phyloP scores from a whole-genome alignment of 768 basidiomycete species.

The Boletus bicolor region DNA sequence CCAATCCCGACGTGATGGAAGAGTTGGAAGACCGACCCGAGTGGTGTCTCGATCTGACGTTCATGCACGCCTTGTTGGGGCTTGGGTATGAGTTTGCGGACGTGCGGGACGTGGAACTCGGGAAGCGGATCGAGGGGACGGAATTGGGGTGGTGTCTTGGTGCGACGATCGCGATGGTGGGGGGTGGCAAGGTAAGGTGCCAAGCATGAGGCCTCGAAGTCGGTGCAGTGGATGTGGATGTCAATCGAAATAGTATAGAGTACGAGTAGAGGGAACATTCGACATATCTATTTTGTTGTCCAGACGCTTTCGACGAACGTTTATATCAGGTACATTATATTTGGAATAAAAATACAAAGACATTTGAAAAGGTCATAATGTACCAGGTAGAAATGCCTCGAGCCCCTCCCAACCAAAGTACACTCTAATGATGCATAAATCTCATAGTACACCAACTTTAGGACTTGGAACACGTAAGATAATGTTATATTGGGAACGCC shows the following conservation, averaged over 20 bases:
- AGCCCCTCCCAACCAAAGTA: no score
- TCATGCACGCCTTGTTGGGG: slow-evolving; percentile 84
- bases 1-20: slow-evolving; percentile 45
- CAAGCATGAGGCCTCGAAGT: slow-evolving; percentile 21
- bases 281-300: not conserved
- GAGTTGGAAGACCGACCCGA: slow-evolving; percentile 86
- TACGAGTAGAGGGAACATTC: not conserved
- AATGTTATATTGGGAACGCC: not conserved
- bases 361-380: no score
- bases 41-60: slow-evolving; percentile 94
- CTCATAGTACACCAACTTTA: no score
- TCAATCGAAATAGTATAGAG: not conserved
- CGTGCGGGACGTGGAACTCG: slow-evolving; percentile 65
- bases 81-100: slow-evolving; percentile 88
- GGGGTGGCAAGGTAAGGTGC: slow-evolving; percentile 58
- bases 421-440: no score
- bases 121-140: slow-evolving; percentile 84
- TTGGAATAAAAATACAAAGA: no score
- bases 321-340: no score
- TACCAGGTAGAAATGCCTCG: no score
- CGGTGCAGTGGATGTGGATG: not conserved
- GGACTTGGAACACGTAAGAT: no score
- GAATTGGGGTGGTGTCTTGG: slow-evolving; percentile 95
- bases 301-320: not conserved
- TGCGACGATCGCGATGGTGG: slow-evolving; percentile 75